Conservation (phyloP, 139 green algal genomes). For the Desmodesmus armatus region DNA sequence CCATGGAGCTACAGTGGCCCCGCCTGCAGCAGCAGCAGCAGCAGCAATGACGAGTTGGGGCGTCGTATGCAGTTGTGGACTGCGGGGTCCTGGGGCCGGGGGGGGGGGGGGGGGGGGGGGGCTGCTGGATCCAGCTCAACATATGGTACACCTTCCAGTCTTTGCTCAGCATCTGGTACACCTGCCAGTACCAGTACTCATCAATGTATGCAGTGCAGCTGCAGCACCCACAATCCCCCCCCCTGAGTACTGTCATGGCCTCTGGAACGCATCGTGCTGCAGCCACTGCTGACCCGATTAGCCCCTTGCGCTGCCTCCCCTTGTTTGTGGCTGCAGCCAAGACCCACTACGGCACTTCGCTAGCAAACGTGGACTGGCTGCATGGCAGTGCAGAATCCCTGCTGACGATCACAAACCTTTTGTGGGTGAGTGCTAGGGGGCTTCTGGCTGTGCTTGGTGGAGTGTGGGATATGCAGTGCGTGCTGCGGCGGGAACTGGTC, state of each 20-base stretch:
- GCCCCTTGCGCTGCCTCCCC: not conserved
- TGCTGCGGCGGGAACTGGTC: not conserved
- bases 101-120: too few relatives aligned
- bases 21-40: not conserved
- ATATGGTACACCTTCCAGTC: too few relatives aligned
- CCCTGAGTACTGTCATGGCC: too few relatives aligned
- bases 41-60: not conserved
- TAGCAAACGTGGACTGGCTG: constrained; percentile 98
- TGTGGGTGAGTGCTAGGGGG: constrained; percentile 61
- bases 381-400: constrained; percentile 95
- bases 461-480: not conserved
- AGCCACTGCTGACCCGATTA: too few relatives aligned
- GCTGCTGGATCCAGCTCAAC: too few relatives aligned
- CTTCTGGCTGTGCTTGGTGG: not conserved
- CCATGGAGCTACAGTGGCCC: too few relatives aligned
- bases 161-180: not conserved
- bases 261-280: too few relatives aligned
- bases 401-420: constrained; percentile 96
- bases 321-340: constrained; percentile 88
- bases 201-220: too few relatives aligned
- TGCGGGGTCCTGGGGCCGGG: too few relatives aligned
- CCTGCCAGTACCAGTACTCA: too few relatives aligned
- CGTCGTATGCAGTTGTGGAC: not conserved
- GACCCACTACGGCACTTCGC: constrained; percentile 77
- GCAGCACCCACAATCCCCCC: too few relatives aligned